Base-by-base conservation (phyloP, 192 early-diverging fungal genomes). In the Entomortierella beljakovae region DNA sequence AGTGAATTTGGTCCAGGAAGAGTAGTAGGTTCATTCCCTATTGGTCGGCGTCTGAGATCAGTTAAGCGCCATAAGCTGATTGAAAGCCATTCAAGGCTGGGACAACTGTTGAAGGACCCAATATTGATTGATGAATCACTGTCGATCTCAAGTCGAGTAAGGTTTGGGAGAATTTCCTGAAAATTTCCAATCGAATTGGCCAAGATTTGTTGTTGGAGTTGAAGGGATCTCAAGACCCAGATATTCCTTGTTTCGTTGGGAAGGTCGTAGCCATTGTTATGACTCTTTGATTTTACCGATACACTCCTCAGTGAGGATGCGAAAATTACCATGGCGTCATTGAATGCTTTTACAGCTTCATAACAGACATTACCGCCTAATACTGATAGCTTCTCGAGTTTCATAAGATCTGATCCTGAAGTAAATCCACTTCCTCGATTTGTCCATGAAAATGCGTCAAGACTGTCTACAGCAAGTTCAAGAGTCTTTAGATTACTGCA, bases 71-170 rank as follows among this genome's bases (percentile, higher is more conserved):
- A 56, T 15, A 38, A 68, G 18, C 29, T 20, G 31, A 74, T 50
- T 0, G 59, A 1, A 1, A 73, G 57, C 2, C 18, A 15, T 18
- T 60, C 57, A 11, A 73, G 50, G n/a, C 60, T 61, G 2, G 46
- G 63, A 35, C 62, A 64, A 16, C 54, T 55, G 20, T 40, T 49
- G 1, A 73, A 37, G 11, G 62, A 56, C 29, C 71, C 56, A 18
- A 66, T 48, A 1, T 51, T 8, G 37, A 66, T 42, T 2, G 18
- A 18, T 0, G 35, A 15, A 1, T 25, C n/a, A 13, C 49, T 15
- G 11, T 7, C 1, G 34, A 74, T 29, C 5, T 11, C n/a, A 10
- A 74, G 2, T 1, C 22, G 15, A 23, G 18, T 9, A 9, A 74
- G 18, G 13, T 13, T 22, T 22, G 63, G 63, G 6, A 74, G 25